Conservation (phyloP, 352 stramenopile species). For the Pythium diclinum region DNA sequence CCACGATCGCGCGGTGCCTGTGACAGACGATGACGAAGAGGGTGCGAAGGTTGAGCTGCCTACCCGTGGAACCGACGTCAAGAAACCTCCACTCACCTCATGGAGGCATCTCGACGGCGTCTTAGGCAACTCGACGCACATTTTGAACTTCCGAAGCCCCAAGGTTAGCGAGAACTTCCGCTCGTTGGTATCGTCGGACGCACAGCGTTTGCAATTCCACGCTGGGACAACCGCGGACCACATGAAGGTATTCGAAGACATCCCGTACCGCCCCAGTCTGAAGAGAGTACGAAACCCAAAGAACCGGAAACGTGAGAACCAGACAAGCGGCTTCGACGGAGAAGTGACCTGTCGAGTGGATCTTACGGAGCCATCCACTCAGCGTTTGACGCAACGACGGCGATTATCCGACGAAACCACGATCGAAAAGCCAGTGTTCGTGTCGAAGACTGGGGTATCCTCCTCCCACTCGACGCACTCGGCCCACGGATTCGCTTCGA, state of each 20-base stretch:
- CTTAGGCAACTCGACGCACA: conserved; percentile 61
- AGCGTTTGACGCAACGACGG: conserved; percentile 6
- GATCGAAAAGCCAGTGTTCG: neutral
- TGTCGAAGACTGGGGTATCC: neutral
- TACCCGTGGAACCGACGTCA: conserved; percentile 24
- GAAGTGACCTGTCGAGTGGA: conserved; percentile 61
- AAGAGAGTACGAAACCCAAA: conserved; percentile 55
- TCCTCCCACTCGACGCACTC: neutral
- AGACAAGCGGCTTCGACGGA: conserved; percentile 65
- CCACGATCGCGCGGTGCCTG: neutral
- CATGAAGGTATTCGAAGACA: conserved; percentile 49
- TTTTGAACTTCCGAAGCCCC: conserved; percentile 73
- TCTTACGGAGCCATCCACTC: conserved; percentile 8
- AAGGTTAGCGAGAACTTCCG: conserved; percentile 82
- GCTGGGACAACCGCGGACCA: conserved; percentile 16
- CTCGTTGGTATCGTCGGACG: conserved; percentile 35
- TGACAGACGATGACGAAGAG: conserved; percentile 6
- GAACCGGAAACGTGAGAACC: conserved; percentile 47
- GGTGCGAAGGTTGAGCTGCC: neutral
- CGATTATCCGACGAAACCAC: conserved; percentile 1
- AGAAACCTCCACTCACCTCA: conserved; percentile 39
- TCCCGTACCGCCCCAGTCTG: conserved; percentile 33
- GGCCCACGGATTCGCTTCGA: neutral
- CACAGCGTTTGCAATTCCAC: conserved; percentile 8
- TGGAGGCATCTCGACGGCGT: conserved; percentile 70